Conservation (phyloP, 2,329 filamentous ascomycete species). For the Dothistroma pini region DNA sequence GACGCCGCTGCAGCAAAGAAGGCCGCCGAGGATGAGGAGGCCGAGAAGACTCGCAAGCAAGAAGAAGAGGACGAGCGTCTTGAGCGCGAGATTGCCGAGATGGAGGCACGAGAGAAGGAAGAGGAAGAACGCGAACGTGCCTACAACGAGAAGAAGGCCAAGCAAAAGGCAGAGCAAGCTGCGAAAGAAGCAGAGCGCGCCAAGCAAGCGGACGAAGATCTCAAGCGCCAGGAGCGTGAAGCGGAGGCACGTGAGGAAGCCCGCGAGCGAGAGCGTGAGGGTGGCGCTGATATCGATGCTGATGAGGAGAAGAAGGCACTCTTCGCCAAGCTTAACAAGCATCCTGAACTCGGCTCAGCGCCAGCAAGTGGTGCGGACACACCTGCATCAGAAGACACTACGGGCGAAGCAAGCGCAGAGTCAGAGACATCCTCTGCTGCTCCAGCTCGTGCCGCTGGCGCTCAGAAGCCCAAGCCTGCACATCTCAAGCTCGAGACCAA, state of each 20-base stretch:
- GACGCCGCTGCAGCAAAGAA: constrained; percentile 36
- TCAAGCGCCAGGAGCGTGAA: constrained; percentile 48
- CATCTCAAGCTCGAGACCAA: constrained; percentile 85
- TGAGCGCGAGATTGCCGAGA: constrained; percentile 63
- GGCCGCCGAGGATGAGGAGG: constrained; percentile 30
- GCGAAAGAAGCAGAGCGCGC: constrained; percentile 52
- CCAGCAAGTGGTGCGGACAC: constrained; percentile 34
- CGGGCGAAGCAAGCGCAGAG: constrained; percentile 18
- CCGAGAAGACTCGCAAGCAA: constrained; percentile 31
- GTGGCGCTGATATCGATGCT: constrained; percentile 20
- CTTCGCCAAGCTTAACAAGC: constrained; percentile 49
- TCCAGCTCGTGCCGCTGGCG: constrained; percentile 42
- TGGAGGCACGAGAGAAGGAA: constrained; percentile 37
- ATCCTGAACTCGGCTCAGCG: constrained; percentile 41
- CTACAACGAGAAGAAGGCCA: constrained; percentile 66
- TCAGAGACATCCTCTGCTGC: constrained; percentile 16
- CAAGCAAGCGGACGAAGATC: constrained; percentile 53
- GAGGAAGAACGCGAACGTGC: constrained; percentile 50
- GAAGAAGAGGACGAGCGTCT: constrained; percentile 42
- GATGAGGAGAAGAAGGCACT: constrained; percentile 43
- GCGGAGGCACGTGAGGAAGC: constrained; percentile 48
- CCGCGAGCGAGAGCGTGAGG: constrained; percentile 36
- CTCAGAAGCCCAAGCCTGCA: constrained; percentile 74
- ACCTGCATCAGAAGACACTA: constrained; percentile 41
- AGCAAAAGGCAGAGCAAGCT: constrained; percentile 47